Evolutionary conservation across 768 basidiomycete genomes (phyloP), one percentile per base, ranked within the genome.

Genomic region (Suillus decipiens): DNA sequence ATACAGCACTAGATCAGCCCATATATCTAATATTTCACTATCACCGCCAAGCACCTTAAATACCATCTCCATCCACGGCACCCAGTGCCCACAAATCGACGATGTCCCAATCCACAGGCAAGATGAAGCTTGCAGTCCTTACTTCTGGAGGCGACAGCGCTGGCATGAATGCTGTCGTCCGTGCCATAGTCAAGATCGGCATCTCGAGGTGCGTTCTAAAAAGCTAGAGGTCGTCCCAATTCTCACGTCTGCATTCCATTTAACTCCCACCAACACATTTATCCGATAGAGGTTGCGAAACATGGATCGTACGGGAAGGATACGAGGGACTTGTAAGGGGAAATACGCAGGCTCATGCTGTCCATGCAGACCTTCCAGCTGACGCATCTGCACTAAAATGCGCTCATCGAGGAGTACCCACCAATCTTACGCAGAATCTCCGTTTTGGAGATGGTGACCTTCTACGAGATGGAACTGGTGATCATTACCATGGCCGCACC

Each of bases 121-220:
- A 60, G 56, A 93, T 95, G 88, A 95, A 94, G 81, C 85, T 97
- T 73, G 96, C 96, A 1, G 90, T 96, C 57, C 86, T 99, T 67
- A 99, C 97, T 1, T 93, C 90, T 2, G 97, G 96, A 53, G 96
- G 97, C 72, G 97, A 99, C 82, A 94, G 92, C 78, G 96, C 97
- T 59, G 97, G 97, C 71, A 94, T 95, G 93, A 96, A 96, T 73
- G 94, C 95, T 37, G 93, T 88, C 61, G 96, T 99, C 59, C 92
- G 97, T 68, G 84, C 95, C 0, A 89, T 95, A 53, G 96, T 99
- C 67, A 95, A 95, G 78, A 88, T 88, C 68, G 95, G 90, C 39
- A 97, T 99, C 68, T 82, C 95, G 66, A 89, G 90, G 95, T 95
- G 72, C 67, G 86, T 77, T 28, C 3, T 28, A 3, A 28, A 28